Evolutionary conservation across 2,329 filamentous ascomycete species (phyloP), one percentile per base, ranked within the genome.

Genomic region (Alternaria sp.): DNA sequence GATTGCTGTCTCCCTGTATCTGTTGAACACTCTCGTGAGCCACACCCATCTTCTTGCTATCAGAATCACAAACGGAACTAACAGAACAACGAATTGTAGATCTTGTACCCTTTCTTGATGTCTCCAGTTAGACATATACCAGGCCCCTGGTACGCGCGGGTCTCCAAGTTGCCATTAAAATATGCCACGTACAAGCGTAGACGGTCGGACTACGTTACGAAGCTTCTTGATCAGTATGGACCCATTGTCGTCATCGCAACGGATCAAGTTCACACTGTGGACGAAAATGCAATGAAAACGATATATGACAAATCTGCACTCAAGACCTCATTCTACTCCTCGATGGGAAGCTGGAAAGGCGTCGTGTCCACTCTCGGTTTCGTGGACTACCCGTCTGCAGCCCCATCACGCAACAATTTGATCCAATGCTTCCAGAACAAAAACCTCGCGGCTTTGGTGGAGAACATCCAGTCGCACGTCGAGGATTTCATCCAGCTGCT

Each of bases 341-440:
- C 58, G 9, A 61, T 61, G 58, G 58, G 58, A 43, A n/a, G 43
- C 12, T 61, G 58, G 58, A 60, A 60, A 25, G 58, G 58, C 28
- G 58, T 60, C 11, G 55, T 44, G 12, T 61, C 58, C 14, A 61
- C 58, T 6, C 51, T 61, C 9, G 58, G 58, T 12, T 61, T 61
- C 44, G 25, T 61, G 51, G 44, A 61, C 28, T 61, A 61, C 43
- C 28, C 50, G 44, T 47, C 58, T 20, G 58, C 58, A 8, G 58
- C 58, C 12, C 58, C 58, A 25, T 61, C 58, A 44, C 58, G 58
- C 14, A 61, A 61, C 51, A 61, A 61, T 43, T 50, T 61, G 18
- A 61, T 61, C 6, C 58, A 61, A 50, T 61, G 58, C 18, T 61
- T 61, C 58, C 58, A 61, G 23, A 61, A 61, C 58, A 61, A 61